These are phyloP conservation scores for Rubroboletus satanas DNA, from an alignment of 768 basidiomycete species.

Conservation along the genomic window DNA sequence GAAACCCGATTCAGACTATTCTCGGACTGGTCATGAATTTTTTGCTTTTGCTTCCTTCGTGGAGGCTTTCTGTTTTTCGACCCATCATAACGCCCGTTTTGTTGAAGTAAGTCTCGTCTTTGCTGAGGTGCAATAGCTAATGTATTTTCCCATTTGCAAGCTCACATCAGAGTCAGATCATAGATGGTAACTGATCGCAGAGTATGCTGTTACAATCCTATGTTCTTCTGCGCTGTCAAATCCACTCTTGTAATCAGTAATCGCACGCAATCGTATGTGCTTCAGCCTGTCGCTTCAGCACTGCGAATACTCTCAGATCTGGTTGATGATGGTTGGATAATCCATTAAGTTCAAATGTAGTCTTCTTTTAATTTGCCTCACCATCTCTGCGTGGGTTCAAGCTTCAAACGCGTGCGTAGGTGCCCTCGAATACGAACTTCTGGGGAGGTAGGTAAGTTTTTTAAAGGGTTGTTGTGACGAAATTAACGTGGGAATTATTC, in stretches of 20 bases:
- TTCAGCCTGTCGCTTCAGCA: not conserved
- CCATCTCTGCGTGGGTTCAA: not conserved
- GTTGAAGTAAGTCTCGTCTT: not conserved
- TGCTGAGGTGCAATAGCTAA: not conserved
- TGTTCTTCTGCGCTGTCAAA: not conserved
- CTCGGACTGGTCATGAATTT: slow-evolving; percentile 24
- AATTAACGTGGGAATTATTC: not conserved
- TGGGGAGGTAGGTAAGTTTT: no score
- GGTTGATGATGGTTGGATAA: not conserved
- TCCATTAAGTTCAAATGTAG: not conserved
- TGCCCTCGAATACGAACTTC: not conserved
- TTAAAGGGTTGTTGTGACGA: no score
- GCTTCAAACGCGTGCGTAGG: not conserved
- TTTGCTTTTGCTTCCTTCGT: slow-evolving; percentile 11
- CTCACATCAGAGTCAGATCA: no score
- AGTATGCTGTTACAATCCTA: not conserved
- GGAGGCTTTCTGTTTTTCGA: not conserved
- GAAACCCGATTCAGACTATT: slow-evolving; percentile 35
- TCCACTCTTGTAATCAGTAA: not conserved
- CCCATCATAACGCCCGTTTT: not conserved
- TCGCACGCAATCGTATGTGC: not conserved
- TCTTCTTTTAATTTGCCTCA: not conserved
- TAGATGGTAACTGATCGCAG: not conserved
- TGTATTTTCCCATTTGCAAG: not conserved
- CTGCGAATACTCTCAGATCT: not conserved